Base-by-base conservation (phyloP, 495 filamentous ascomycete species). In the Trichocladium antarcticum region DNA sequence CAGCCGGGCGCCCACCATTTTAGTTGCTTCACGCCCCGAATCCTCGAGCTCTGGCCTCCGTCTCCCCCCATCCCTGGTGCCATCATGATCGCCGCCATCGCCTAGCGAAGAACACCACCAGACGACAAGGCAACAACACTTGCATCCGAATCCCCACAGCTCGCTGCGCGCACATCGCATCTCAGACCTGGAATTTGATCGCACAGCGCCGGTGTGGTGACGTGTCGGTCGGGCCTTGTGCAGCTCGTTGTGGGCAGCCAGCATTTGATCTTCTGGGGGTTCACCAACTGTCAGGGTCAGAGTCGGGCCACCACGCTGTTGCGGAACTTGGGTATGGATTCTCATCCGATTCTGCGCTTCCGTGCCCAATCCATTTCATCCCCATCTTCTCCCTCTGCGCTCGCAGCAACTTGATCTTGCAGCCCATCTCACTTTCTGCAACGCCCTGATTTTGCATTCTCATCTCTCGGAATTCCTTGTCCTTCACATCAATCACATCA, bases 1-100 rank as follows among this genome's bases (percentile, higher is more conserved):
- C 50, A n/a, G 29, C 15, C 6, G 37, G 47, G 39, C 50, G 24
- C 32, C 37, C 15, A 17, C 42, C 47, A 29, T 56, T 61, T 58
- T 55, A 58, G 51, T 32, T 35, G 49, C 54, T 27, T 44, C 45
- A 37, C 19, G 50, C 44, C 44, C 44, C 38, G 45, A 5, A 8
- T 31, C 36, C 19, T 35, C 38, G 47, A 42, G 37, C 17, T 38
- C 15, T 6, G 16, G 12, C 37, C 21, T 8, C 15, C 6, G 6
- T 38, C 12, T 9, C 19, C 1, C 28, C 34, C n/a, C 19, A 17
- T 49, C 46, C 5, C 31, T 11, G 31, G 31, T 10, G 5, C 31
- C 31, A 14, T 32, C 31, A 32, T 27, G 24, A 27, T 4, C 24
- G 24, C n/a, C n/a, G n/a, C n/a, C n/a, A n/a, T n/a, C n/a, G n/a